phyloP scores from a whole-genome alignment of 495 filamentous ascomycete species.

The Annulohypoxylon moriforme region DNA sequence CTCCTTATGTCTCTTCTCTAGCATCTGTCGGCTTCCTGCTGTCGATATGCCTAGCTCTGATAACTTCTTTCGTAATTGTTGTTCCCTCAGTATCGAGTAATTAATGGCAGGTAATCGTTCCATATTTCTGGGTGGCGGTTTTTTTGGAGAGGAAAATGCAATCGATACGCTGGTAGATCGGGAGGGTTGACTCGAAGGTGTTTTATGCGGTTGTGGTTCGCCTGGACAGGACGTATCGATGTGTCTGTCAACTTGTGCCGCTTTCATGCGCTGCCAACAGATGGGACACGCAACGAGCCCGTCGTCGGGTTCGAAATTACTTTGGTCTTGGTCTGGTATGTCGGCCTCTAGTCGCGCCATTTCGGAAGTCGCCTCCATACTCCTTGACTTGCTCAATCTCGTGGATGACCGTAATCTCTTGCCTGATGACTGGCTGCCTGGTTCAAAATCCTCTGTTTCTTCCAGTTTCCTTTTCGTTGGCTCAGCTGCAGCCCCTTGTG shows the following conservation, averaged over 20 bases:
- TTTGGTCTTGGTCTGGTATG: conserved; percentile 45
- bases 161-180: conserved; percentile 42
- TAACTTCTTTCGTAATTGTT: conserved; percentile 79
- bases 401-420: conserved; percentile 62
- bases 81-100: conserved; percentile 84
- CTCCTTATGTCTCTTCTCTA: conserved; percentile 87
- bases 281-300: conserved; percentile 86
- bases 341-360: conserved; percentile 53
- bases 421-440: conserved; percentile 39
- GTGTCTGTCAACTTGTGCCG: conserved; percentile 76
- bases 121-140: conserved; percentile 36
- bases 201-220: conserved; percentile 49
- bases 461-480: conserved; percentile 64
- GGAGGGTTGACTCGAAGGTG: conserved; percentile 34
- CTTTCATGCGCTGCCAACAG: conserved; percentile 81
- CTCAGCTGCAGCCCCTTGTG: conserved; percentile 28
- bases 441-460: conserved; percentile 44
- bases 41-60: conserved; percentile 83
- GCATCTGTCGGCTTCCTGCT: conserved; percentile 69
- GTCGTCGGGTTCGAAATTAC: conserved; percentile 65
- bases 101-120: conserved; percentile 78
- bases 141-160: conserved; percentile 30
- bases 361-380: conserved; percentile 50
- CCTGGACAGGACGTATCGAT: conserved; percentile 71
- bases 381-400: conserved; percentile 54